Percentiles rank a stretch among this genome's conserved stretches.
These are phyloP conservation scores for Yamadazyma trypodendri DNA, from an alignment of 1,139 yeast genomes.

Conservation along the genomic window DNA sequence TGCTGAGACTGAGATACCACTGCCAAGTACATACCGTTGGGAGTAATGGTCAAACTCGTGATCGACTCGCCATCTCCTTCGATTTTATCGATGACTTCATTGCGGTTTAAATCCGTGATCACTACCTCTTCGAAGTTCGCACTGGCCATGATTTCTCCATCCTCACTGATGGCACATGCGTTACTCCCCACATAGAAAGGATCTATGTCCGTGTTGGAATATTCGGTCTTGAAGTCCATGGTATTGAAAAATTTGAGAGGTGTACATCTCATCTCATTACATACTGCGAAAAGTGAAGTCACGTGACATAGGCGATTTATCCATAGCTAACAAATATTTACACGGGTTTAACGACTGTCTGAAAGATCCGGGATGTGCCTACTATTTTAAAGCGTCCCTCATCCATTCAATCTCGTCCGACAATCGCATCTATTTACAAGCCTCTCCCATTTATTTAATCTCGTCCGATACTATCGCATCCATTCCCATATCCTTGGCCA, in stretches of 20 bases:
- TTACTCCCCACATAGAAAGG: conserved; percentile 91
- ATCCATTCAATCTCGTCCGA: background rate
- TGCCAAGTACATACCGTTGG: conserved; percentile 70
- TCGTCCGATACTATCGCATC: conserved; percentile 17
- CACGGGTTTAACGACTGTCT: too few relatives aligned
- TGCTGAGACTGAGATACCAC: conserved; percentile 84
- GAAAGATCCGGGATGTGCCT: background rate
- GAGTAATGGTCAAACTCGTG: conserved; percentile 72
- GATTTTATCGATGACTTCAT: conserved; percentile 56
- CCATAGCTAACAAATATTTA: too few relatives aligned
- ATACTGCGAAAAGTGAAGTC: background rate
- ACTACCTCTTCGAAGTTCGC: conserved; percentile 74
- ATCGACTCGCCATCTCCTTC: conserved; percentile 86
- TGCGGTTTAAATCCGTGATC: conserved; percentile 61
- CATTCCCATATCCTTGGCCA: conserved; percentile 43
- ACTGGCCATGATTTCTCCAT: conserved; percentile 74
- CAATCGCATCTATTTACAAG: too few relatives aligned
- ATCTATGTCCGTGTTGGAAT: conserved; percentile 32
- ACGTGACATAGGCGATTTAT: too few relatives aligned
- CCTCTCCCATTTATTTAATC: conserved; percentile 1
- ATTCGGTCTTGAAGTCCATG: conserved; percentile 39
- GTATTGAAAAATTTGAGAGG: conserved; percentile 7
- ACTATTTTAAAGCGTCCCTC: background rate
- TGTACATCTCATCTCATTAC: conserved; percentile 5
- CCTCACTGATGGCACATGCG: conserved; percentile 64